phyloP scores from a whole-genome alignment of 2,329 filamentous ascomycete genomes.

The Pyricularia grisea region DNA sequence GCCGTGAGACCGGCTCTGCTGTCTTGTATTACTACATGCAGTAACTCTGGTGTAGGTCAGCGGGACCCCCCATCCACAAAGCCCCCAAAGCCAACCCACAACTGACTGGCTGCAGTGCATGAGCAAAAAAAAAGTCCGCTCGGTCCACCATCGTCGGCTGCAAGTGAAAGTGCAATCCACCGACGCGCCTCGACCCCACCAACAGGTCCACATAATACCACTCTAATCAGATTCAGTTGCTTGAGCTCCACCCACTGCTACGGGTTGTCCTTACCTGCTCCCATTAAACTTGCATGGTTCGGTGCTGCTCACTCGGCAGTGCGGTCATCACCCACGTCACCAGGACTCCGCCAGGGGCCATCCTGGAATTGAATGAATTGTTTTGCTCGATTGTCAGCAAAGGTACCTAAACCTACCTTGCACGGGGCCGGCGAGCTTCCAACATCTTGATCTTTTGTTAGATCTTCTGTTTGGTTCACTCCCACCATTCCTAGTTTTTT shows the following conservation, averaged over 20 bases:
- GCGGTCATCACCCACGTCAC: conserved; percentile 1
- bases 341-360: not conserved
- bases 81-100: not conserved
- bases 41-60: conserved; percentile 1
- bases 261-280: not conserved
- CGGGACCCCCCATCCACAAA: not conserved
- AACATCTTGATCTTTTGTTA: not conserved
- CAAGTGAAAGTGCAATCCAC: not conserved
- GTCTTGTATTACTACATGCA: not conserved
- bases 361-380: not conserved
- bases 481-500: not conserved
- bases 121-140: not conserved
- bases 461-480: not conserved
- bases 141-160: not conserved
- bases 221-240: not conserved
- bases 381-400: not conserved
- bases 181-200: not conserved
- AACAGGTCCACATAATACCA: not conserved
- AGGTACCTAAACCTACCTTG: not conserved
- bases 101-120: not conserved
- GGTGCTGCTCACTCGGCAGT: not conserved
- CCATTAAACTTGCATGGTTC: not conserved
- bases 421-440: not conserved
- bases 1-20: not conserved
- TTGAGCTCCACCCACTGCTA: not conserved